phyloP scores from a whole-genome alignment of 2,329 filamentous ascomycete species.

The Phialophora macrospora region DNA sequence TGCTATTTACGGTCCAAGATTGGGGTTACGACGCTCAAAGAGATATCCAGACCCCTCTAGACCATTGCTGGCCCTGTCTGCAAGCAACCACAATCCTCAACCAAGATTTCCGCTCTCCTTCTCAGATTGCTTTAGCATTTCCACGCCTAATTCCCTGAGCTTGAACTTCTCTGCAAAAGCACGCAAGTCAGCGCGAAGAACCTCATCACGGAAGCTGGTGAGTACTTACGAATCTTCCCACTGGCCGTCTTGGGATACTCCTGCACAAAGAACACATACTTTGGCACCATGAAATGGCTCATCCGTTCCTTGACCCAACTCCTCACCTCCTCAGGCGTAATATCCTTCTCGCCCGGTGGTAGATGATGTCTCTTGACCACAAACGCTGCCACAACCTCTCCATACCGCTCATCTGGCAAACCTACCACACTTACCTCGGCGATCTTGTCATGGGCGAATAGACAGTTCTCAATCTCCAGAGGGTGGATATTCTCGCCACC shows the following conservation, averaged over 20 bases:
- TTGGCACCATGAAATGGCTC: conserved; percentile 78
- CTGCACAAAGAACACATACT: conserved; percentile 83
- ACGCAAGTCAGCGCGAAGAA: neutral
- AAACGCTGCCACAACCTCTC: conserved; percentile 86
- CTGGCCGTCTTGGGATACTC: conserved; percentile 94
- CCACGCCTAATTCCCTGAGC: conserved; percentile 69
- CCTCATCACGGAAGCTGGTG: neutral
- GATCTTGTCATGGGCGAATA: conserved; percentile 73
- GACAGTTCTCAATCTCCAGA: conserved; percentile 85
- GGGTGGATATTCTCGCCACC: conserved; percentile 97
- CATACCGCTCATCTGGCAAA: conserved; percentile 78
- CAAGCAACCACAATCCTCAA: neutral
- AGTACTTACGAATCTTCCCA: conserved; percentile 87
- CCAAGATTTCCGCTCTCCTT: neutral
- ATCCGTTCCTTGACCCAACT: conserved; percentile 73
- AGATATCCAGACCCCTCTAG: neutral
- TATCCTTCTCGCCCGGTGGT: conserved; percentile 53
- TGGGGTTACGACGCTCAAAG: neutral
- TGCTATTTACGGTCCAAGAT: conserved; percentile 1
- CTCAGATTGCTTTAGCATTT: conserved; percentile 46
- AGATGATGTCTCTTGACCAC: conserved; percentile 60
- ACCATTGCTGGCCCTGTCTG: neutral
- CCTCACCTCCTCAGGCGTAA: conserved; percentile 66
- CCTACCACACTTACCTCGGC: conserved; percentile 82
- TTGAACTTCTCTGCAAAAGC: conserved; percentile 60